Percentiles rank a stretch among this genome's conserved stretches.
Evolutionary conservation across 352 stramenopile genomes (phyloP).

Genomic region (Globisporangium echinulatum): DNA sequence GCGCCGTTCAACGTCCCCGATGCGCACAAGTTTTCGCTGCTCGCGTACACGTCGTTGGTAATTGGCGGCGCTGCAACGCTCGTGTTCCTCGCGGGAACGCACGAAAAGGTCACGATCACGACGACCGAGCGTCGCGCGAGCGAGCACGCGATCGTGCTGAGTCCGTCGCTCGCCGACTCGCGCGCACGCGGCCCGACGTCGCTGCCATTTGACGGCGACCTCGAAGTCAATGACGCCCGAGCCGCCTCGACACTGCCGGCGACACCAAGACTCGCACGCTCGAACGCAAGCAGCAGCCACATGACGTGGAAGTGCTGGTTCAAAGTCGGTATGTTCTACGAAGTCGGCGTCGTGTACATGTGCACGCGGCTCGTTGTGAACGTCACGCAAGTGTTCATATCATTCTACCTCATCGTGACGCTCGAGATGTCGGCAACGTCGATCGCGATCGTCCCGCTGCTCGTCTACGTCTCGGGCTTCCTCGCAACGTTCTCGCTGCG

Average conservation of each 20-base stretch:
- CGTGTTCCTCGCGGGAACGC: slow-evolving; percentile 62
- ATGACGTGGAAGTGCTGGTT: slow-evolving; percentile 83
- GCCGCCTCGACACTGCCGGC: neutral
- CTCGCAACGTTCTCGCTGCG: slow-evolving; percentile 70
- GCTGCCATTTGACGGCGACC: slow-evolving; percentile 47
- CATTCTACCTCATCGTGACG: slow-evolving; percentile 82
- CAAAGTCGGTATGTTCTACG: slow-evolving; percentile 76
- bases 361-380: slow-evolving; percentile 83
- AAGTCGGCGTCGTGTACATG: slow-evolving; percentile 85
- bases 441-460: slow-evolving; percentile 77
- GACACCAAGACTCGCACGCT: neutral
- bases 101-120: slow-evolving; percentile 39
- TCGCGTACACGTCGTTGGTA: slow-evolving; percentile 65
- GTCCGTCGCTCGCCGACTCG: slow-evolving; percentile 48
- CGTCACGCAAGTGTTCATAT: slow-evolving; percentile 84
- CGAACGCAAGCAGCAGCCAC: slow-evolving; percentile 14
- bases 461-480: slow-evolving; percentile 82
- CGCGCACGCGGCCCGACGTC: slow-evolving; percentile 32
- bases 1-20: slow-evolving; percentile 59
- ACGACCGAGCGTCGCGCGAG: slow-evolving; percentile 19
- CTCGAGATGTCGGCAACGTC: slow-evolving; percentile 79
- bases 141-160: slow-evolving; percentile 23
- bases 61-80: slow-evolving; percentile 57
- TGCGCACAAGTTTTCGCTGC: slow-evolving; percentile 65
- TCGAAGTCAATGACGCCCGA: slow-evolving; percentile 25